Evolutionary conservation across 768 basidiomycete species (phyloP).

Genomic region (Suillus occidentalis): DNA sequence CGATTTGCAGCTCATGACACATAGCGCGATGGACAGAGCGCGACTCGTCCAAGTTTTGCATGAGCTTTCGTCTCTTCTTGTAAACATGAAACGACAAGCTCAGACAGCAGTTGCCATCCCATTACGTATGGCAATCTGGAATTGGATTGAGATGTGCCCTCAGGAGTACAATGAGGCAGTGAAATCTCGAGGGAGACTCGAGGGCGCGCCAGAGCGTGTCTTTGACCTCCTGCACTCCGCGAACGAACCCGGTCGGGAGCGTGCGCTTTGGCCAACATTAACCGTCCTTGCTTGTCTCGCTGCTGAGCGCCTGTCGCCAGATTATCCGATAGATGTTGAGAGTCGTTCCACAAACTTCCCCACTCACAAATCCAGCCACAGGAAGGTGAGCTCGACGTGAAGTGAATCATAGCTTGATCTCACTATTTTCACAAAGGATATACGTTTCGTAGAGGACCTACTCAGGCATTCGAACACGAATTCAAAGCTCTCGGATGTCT

Average conservation of each 20-base stretch:
- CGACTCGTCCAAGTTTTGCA: conserved; percentile 72
- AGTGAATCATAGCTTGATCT: neutral
- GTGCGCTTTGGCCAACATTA: conserved; percentile 79
- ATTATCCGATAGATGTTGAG: conserved; percentile 46
- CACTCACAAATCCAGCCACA: conserved; percentile 31
- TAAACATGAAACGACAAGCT: conserved; percentile 76
- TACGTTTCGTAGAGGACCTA: conserved; percentile 62
- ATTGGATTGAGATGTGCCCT: conserved; percentile 82
- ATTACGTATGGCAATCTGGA: conserved; percentile 82
- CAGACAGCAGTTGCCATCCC: conserved; percentile 72
- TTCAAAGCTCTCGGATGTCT: conserved; percentile 64
- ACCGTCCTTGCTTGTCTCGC: conserved; percentile 72
- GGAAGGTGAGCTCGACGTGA: conserved; percentile 23
- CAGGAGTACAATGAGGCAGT: conserved; percentile 77
- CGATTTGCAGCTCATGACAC: conserved; percentile 77
- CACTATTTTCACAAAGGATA: conserved; percentile 32
- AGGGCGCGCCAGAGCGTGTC: conserved; percentile 82
- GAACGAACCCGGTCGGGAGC: conserved; percentile 41
- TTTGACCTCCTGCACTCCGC: conserved; percentile 74
- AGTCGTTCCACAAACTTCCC: conserved; percentile 32
- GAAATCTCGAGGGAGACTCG: conserved; percentile 59
- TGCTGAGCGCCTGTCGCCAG: conserved; percentile 66
- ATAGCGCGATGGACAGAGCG: conserved; percentile 69
- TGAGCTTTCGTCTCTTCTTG: conserved; percentile 78
- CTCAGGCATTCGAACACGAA: conserved; percentile 53